These are phyloP conservation scores for Cystoderma amianthinum DNA, from an alignment of 768 basidiomycete genomes.

Conservation along the genomic window DNA sequence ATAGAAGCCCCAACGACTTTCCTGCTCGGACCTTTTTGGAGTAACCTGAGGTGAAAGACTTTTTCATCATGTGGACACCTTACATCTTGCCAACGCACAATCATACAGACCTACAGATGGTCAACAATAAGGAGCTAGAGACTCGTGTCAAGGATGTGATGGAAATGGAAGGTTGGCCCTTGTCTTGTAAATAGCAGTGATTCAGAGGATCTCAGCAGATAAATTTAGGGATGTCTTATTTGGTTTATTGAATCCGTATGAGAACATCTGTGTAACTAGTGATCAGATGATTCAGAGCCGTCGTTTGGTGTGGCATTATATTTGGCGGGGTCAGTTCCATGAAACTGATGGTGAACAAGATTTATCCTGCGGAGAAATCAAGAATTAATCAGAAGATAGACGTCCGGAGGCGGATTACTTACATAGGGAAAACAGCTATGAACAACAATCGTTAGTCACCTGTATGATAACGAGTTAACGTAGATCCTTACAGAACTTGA, in stretches of 20 bases:
- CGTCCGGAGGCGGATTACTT: background rate
- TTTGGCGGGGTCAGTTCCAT: slow-evolving; percentile 81
- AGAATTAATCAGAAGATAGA: slow-evolving; percentile 2
- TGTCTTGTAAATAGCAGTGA: too few species aligned
- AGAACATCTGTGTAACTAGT: background rate
- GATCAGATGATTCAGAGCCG: slow-evolving; percentile 12
- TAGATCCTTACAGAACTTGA: slow-evolving; percentile 74
- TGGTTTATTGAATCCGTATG: too few species aligned
- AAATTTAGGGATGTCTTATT: too few species aligned
- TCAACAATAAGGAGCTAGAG: too few species aligned
- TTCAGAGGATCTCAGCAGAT: too few species aligned
- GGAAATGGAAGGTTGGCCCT: too few species aligned
- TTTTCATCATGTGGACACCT: background rate
- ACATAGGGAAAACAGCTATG: slow-evolving; percentile 45
- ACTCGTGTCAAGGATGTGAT: too few species aligned
- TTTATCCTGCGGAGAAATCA: slow-evolving; percentile 68
- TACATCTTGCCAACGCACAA: background rate
- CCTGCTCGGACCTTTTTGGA: too few species aligned
- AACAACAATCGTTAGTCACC: slow-evolving; percentile 4
- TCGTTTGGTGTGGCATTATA: slow-evolving; percentile 45
- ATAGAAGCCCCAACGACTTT: background rate
- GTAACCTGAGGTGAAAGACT: background rate
- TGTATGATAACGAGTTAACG: slow-evolving; percentile 2
- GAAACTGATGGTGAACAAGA: slow-evolving; percentile 84
- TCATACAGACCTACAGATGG: too few species aligned